Evolutionary conservation across 2,329 filamentous ascomycete genomes (phyloP), one percentile per base, ranked within the genome.

Genomic region (Sporothrix protearum): DNA sequence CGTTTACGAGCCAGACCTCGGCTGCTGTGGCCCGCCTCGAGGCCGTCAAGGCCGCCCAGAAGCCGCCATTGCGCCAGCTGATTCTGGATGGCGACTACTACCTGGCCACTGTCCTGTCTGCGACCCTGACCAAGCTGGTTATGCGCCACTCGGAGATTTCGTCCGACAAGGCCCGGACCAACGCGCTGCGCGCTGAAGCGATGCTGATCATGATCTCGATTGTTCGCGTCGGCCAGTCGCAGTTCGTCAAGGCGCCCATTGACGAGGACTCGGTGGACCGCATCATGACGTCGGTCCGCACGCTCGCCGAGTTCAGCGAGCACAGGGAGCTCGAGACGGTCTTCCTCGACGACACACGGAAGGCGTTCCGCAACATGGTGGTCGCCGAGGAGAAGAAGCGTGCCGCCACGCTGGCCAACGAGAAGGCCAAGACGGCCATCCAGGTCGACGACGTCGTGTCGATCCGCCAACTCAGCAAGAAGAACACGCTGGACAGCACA

Each of bases 191-290:
- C 67, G 96, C 96, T 3, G 96, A 99, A 81, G 96, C 96, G 59
- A 99, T 99, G 96, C 87, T 99, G 69, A 98, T 99, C 79, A 97
- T 98, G 94, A 97, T 99, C 77, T 98, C 96, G 5, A 96, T 99
- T 76, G 93, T 99, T 76, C 94, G 96, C 67, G 96, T 97, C 73
- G 96, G 96, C 53, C 96, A 99, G 82, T 98, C 95, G n/a, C 93
- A 97, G 75, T 99, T 99, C 76, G 96, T 97, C 78, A 98, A 98
- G 84, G 92, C 93, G 1, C 92, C 94, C 2, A 98, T 99, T 75
- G 96, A 99, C 74, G 96, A 99, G 80, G 96, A 99, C 80, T 97
- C 96, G 0, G 88, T 98, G n/a, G 96, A 99, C 80, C 91, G 96
- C 77, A 95, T 99, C 80, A 98, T 99, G 96, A 94, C 93, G 51